These are phyloP conservation scores for Eremomyces bilateralis DNA, from an alignment of 495 filamentous ascomycete genomes.

Conservation along the genomic window DNA sequence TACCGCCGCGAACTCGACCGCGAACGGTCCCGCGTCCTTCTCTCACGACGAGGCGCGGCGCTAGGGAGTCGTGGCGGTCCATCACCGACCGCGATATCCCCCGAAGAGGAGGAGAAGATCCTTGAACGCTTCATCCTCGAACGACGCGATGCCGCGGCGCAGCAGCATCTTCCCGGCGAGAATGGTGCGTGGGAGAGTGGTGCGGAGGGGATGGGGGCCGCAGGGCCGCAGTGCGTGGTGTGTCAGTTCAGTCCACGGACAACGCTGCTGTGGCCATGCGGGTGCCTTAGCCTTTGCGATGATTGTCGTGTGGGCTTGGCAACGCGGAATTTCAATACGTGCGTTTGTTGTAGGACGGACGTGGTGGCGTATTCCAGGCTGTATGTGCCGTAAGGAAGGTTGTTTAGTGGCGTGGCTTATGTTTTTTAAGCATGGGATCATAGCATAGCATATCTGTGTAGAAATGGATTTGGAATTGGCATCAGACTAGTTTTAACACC, in stretches of 20 bases:
- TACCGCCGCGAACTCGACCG: slow-evolving; percentile 43
- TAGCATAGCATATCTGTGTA: too few relatives aligned
- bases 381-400: slow-evolving; percentile 70
- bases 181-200: slow-evolving; percentile 38
- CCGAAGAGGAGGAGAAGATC: slow-evolving; percentile 55
- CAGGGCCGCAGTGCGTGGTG: slow-evolving; percentile 77
- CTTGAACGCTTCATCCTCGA: slow-evolving; percentile 67
- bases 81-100: slow-evolving; percentile 18
- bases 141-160: slow-evolving; percentile 19
- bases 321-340: slow-evolving; percentile 91
- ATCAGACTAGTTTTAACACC: too few relatives aligned
- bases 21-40: slow-evolving; percentile 43
- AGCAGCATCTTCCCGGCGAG: slow-evolving; percentile 6
- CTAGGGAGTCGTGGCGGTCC: slow-evolving; percentile 9
- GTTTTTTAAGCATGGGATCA: too few relatives aligned
- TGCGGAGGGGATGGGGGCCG: slow-evolving; percentile 44
- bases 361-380: slow-evolving; percentile 72
- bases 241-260: slow-evolving; percentile 75
- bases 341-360: slow-evolving; percentile 76
- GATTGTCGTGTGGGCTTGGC: slow-evolving; percentile 84
- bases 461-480: too few relatives aligned
- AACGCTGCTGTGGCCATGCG: slow-evolving; percentile 89
- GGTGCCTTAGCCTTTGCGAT: slow-evolving; percentile 83
- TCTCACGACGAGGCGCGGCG: slow-evolving; percentile 15
- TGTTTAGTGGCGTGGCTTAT: too few relatives aligned